Evolutionary conservation across 176 grass and related monocot species (phyloP), one percentile per base, ranked within the genome.

Genomic region (Microstegium vimineum): DNA sequence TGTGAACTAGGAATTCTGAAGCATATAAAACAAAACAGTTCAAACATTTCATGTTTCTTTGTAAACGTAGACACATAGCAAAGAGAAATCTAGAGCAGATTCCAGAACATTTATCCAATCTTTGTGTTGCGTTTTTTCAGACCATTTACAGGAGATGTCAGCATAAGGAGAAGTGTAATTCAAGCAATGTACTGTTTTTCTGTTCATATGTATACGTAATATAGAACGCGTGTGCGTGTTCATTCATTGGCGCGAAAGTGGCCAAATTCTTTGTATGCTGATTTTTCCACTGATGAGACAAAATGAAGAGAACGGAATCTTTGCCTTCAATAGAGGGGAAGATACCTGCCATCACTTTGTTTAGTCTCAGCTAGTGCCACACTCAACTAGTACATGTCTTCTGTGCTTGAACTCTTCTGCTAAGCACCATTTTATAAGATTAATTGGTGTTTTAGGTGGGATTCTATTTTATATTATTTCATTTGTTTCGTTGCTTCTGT

Each of bases 301-400:
- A 90, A 87, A 83, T 8, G 47, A 65, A 76, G 54, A 49, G 16
- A 37, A 25, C 35, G 83, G 91, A 90, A 90, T 94, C 85, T 86
- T 94, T 66, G 56, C 69, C 60, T 75, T 51, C 61, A 11, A 59
- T 73, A 37, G 40, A 68, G 46, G 37, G n/a, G 31, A 63, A 88
- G 86, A 91, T 91, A 85, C 90, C 82, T 56, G 41, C 40, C 25
- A 43, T 82, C 27, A 52, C 23, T 73, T 85, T 74, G 6, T 83
- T 88, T 83, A 65, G 6, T 77, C 12, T 37, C 90, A 78, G 41
- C 71, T 67, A 62, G 60, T 72, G 62, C 63, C 66, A 37, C 65
- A 86, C 71, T 75, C 26, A 83, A 62, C 76, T 82, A 78, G 23
- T 25, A 27, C 16, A 80, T 76, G 85, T 87, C 85, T 87, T 80